Base-by-base conservation (phyloP, 129 eudicot genomes). In the Artemisia tridentata region DNA sequence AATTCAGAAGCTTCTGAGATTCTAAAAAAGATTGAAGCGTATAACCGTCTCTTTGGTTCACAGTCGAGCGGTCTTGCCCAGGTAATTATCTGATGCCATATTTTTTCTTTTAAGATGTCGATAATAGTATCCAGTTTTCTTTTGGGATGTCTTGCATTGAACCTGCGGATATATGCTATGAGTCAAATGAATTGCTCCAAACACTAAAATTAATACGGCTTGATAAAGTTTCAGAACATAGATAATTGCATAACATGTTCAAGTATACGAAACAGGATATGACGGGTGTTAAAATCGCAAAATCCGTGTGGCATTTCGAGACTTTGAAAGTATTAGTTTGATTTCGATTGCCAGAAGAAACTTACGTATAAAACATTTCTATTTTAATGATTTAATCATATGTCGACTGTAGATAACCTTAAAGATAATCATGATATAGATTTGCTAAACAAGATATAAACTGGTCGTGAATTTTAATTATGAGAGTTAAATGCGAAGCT, bases 41-140 rank as follows among this genome's bases (percentile, higher is more conserved):
- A 95, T 74, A 95, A 95, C 76, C 96, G 97, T 68, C 15, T 74
- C 46, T 90, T 83, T 74, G 96, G 99, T 79, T 78, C 81, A 63
- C 85, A 70, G 23, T 55, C 97, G 45, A 56, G 73, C 51, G 89
- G 97, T 21, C 81, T 95, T 29, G 65, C 77, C 48, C 97, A 95
- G 99, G 99, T 95, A 78, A 45, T 18, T 52, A 13, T 68, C 48
- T 50, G 51, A 48, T 57, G 27, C 18, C 9, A 5, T n/a, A 4
- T 12, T 9, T 49, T 23, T 45, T 27, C 12, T 62, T 21, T 5
- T 57, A 34, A 38, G 19, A 43, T 67, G n/a, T 11, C 71, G 45
- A 52, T 50, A 9, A 57, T 4, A 51, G 56, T 11, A 51, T 51
- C 56, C 17, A 51, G 17, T 14, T 12, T 50, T 50, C 55, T 13